A percentile compares a stretch with the other conserved stretches of the same genome.
Evolutionary conservation across 768 basidiomycete genomes (phyloP).

Genomic region (Tricholomella constricta): DNA sequence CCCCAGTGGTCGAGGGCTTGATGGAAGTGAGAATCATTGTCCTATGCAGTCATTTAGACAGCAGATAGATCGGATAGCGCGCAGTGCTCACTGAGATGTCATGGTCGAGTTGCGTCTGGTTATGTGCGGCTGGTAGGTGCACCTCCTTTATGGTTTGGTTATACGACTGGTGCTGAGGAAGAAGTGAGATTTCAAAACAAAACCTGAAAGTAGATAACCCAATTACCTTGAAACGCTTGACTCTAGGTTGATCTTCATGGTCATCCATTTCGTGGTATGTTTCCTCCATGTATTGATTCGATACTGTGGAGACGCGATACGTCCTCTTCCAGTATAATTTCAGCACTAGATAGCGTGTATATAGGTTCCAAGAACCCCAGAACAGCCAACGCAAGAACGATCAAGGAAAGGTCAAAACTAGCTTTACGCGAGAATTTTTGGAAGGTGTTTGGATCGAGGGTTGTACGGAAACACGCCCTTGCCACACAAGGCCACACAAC

Average conservation of each 20-base stretch:
- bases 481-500: conserved; percentile 1
- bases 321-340: too few species aligned
- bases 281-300: too few species aligned
- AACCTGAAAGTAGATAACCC: background rate
- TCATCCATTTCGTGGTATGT: conserved; percentile 16
- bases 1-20: conserved; percentile 72
- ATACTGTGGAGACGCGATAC: too few species aligned
- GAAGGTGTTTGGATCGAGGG: conserved; percentile 1
- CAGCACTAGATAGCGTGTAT: too few species aligned
- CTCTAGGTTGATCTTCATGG: conserved; percentile 31
- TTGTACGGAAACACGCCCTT: background rate
- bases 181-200: background rate
- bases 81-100: conserved; percentile 55
- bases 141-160: conserved; percentile 65
- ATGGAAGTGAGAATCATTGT: conserved; percentile 79
- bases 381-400: background rate
- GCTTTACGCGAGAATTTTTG: conserved; percentile 2
- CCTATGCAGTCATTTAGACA: conserved; percentile 39
- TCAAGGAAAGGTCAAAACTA: background rate
- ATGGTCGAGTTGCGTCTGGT: conserved; percentile 54
- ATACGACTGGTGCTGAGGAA: conserved; percentile 70
- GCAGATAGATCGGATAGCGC: background rate
- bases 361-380: background rate
- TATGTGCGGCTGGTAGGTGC: conserved; percentile 68
- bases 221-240: conserved; percentile 55